Conservation (phyloP, 495 filamentous ascomycete species). For the Hyphodiscus hymeniophilus region DNA sequence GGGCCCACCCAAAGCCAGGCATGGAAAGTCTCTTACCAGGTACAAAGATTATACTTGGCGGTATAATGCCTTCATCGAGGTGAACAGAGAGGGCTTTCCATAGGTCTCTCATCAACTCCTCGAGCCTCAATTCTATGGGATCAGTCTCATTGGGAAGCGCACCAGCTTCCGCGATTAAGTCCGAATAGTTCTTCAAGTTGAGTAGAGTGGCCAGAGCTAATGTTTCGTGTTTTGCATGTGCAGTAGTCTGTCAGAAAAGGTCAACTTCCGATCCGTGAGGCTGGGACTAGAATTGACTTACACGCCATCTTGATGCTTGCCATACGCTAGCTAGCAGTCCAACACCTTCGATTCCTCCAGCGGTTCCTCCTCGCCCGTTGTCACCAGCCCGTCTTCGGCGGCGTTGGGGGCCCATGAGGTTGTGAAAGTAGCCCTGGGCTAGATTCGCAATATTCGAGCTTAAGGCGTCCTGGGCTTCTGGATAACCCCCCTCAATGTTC, state of each 20-base stretch:
- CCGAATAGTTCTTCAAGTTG: background rate
- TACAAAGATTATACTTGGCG: slow-evolving; percentile 5
- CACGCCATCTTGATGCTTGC: slow-evolving; percentile 1
- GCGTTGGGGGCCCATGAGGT: too few species aligned
- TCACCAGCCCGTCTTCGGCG: too few species aligned
- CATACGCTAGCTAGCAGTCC: background rate
- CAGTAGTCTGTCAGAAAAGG: background rate
- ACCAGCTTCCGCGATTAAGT: background rate
- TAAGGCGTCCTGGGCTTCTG: background rate
- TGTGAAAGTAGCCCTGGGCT: background rate
- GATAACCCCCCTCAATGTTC: background rate
- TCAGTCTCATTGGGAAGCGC: too few species aligned
- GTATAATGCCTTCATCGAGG: slow-evolving; percentile 4
- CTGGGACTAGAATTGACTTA: slow-evolving; percentile 1
- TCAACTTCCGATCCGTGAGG: background rate
- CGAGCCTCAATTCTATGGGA: background rate
- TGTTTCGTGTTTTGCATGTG: slow-evolving; percentile 1
- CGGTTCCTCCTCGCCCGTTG: background rate
- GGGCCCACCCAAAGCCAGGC: slow-evolving; percentile 3
- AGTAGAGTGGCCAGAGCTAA: slow-evolving; percentile 6
- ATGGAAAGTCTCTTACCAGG: slow-evolving; percentile 1
- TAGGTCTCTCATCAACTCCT: slow-evolving; percentile 4
- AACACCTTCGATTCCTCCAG: background rate
- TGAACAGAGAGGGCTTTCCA: background rate
- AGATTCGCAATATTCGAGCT: background rate